phyloP scores from a whole-genome alignment of 169 alveolate species.

The Cryptosporidium tyzzeri region DNA sequence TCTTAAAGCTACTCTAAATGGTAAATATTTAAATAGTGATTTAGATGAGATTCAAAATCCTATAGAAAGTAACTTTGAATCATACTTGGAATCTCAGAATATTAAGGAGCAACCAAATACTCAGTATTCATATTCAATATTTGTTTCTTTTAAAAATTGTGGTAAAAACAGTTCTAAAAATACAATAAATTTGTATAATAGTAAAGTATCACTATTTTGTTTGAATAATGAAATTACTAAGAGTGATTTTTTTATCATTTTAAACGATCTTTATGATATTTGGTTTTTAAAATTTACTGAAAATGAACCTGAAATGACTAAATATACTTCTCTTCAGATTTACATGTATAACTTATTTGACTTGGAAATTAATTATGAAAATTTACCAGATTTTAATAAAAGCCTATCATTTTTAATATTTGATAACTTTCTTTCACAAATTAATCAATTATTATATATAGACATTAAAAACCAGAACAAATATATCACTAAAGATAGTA shows the following conservation, averaged over 20 bases:
- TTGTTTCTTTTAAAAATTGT: slow-evolving; percentile 55
- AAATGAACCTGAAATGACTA: background rate
- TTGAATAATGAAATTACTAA: background rate
- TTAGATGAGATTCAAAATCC: background rate
- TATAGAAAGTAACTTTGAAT: background rate
- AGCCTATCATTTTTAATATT: background rate
- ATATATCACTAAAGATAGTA: slow-evolving; percentile 4
- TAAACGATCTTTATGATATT: slow-evolving; percentile 30
- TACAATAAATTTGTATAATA: slow-evolving; percentile 7
- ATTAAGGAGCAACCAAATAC: too few species aligned
- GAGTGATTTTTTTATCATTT: slow-evolving; percentile 33
- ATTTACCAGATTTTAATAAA: background rate
- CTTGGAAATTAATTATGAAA: slow-evolving; percentile 2
- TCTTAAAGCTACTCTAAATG: background rate
- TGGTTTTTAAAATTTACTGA: slow-evolving; percentile 37
- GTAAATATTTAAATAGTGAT: background rate
- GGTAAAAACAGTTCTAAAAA: background rate
- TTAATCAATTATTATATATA: background rate
- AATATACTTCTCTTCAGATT: slow-evolving; percentile 9
- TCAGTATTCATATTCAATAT: slow-evolving; percentile 1
- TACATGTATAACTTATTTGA: slow-evolving; percentile 20
- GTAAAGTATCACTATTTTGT: slow-evolving; percentile 33
- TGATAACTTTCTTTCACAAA: slow-evolving; percentile 13
- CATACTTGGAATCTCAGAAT: background rate
- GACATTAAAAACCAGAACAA: slow-evolving; percentile 16